A percentile compares a stretch with the other conserved stretches of the same genome.
These are phyloP conservation scores for Mycena belliarum DNA, from an alignment of 768 basidiomycete genomes.

Conservation along the genomic window DNA sequence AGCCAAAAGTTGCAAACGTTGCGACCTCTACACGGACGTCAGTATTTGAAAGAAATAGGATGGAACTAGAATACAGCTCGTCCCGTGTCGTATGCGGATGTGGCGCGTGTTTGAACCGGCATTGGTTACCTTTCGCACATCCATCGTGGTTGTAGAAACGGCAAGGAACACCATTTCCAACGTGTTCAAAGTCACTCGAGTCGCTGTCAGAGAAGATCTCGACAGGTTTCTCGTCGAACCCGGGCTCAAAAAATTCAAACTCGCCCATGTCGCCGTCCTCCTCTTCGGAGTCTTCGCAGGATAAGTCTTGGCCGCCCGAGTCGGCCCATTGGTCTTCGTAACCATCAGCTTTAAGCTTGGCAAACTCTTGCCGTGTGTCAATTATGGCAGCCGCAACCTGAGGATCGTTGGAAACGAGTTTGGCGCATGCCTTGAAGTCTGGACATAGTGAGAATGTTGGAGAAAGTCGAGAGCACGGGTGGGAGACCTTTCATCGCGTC, in stretches of 20 bases:
- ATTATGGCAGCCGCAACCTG: not conserved
- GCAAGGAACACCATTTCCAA: constrained; percentile 54
- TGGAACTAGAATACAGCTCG: constrained; percentile 43
- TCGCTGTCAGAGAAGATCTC: constrained; percentile 49
- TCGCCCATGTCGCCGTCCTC: not conserved
- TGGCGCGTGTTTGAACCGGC: constrained; percentile 54
- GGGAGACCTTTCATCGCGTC: constrained; percentile 1
- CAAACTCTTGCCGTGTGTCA: not conserved
- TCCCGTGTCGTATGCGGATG: constrained; percentile 52
- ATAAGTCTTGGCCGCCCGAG: not conserved
- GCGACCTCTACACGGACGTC: constrained; percentile 40
- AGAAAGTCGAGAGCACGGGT: not conserved
- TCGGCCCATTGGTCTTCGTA: not conserved
- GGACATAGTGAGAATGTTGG: not conserved
- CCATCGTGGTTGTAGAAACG: constrained; percentile 58
- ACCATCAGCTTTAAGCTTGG: not conserved
- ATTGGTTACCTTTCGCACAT: constrained; percentile 42
- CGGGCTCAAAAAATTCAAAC: not conserved
- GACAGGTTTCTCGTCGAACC: constrained; percentile 27
- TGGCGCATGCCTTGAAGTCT: constrained; percentile 7
- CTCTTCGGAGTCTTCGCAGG: not conserved
- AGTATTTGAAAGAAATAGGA: not conserved
- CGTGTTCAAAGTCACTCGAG: constrained; percentile 54
- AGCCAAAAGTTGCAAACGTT: constrained; percentile 51
- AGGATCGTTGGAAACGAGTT: not conserved